These are phyloP conservation scores for Pichia eremophila DNA, from an alignment of 805 yeast species.

Conservation along the genomic window DNA sequence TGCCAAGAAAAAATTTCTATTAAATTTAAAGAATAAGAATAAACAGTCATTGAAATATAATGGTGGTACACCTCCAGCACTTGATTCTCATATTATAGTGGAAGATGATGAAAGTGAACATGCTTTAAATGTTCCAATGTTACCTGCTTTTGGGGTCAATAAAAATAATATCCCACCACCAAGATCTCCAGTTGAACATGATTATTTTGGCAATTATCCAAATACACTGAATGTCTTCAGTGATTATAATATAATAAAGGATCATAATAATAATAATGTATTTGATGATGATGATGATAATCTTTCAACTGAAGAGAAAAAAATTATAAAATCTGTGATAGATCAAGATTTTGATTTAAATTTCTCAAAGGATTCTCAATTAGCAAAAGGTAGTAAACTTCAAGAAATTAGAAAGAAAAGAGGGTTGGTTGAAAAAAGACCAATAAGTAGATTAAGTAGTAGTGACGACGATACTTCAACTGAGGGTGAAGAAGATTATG, in stretches of 20 bases:
- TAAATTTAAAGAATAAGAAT: neutral
- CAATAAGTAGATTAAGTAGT: constrained; percentile 14
- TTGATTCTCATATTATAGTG: constrained; percentile 20
- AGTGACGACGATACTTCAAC: constrained; percentile 22
- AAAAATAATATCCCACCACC: neutral
- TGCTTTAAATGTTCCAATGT: constrained; percentile 16
- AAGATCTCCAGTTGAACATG: neutral
- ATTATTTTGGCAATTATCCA: neutral
- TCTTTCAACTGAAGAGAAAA: neutral
- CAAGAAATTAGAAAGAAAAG: constrained; percentile 2
- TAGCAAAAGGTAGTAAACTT: constrained; percentile 2
- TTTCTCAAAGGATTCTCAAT: constrained; percentile 17
- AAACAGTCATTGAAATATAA: neutral
- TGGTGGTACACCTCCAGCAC: neutral
- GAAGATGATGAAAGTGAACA: constrained; percentile 26
- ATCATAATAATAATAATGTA: neutral
- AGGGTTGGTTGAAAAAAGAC: constrained; percentile 2
- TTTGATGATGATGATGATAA: neutral
- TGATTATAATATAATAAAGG: neutral
- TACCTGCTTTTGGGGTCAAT: constrained; percentile 16
- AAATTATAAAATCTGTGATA: constrained; percentile 13
- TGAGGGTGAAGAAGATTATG: neutral
- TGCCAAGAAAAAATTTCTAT: neutral
- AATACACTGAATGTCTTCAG: neutral
- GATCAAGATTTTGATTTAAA: constrained; percentile 26